These are phyloP conservation scores for Solanum corneliomulleri DNA, from an alignment of 257 asterid species.

Conservation along the genomic window DNA sequence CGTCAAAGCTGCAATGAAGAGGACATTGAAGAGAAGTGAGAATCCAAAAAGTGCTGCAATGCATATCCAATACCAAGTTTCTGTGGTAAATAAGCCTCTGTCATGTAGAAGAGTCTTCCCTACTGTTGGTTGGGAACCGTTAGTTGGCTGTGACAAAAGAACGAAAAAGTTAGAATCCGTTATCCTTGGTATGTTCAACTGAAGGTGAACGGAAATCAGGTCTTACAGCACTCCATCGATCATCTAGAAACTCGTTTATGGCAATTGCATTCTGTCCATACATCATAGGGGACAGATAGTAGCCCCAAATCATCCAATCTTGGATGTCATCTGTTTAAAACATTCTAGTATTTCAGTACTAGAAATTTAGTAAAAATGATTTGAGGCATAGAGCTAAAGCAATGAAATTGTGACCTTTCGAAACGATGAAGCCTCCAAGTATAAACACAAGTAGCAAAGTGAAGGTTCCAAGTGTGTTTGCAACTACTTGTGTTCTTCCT, in stretches of 20 bases:
- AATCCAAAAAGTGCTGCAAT: slow-evolving; percentile 53
- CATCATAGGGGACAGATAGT: slow-evolving; percentile 85
- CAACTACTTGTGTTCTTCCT: slow-evolving; percentile 69
- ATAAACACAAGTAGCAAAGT: slow-evolving; percentile 55
- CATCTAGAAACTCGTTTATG: slow-evolving; percentile 67
- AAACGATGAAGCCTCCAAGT: slow-evolving; percentile 67
- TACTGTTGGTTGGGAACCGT: slow-evolving; percentile 48
- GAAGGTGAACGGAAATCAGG: neutral
- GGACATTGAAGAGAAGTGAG: slow-evolving; percentile 61
- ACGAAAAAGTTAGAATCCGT: neutral
- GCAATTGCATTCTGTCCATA: slow-evolving; percentile 89
- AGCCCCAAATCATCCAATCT: slow-evolving; percentile 90
- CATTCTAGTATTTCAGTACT: neutral
- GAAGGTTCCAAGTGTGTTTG: slow-evolving; percentile 65
- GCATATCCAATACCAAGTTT: slow-evolving; percentile 67
- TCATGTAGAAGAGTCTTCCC: slow-evolving; percentile 68
- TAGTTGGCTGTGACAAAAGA: slow-evolving; percentile 29
- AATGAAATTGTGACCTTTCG: slow-evolving; percentile 34
- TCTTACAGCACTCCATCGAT: slow-evolving; percentile 78
- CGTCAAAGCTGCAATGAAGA: slow-evolving; percentile 60
- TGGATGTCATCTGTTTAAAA: slow-evolving; percentile 47
- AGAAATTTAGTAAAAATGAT: neutral
- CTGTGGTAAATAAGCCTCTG: slow-evolving; percentile 58
- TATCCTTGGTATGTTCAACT: neutral
- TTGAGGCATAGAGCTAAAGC: neutral